These are phyloP conservation scores for Monascus purpureus DNA, from an alignment of 495 filamentous ascomycete species.

Conservation along the genomic window DNA sequence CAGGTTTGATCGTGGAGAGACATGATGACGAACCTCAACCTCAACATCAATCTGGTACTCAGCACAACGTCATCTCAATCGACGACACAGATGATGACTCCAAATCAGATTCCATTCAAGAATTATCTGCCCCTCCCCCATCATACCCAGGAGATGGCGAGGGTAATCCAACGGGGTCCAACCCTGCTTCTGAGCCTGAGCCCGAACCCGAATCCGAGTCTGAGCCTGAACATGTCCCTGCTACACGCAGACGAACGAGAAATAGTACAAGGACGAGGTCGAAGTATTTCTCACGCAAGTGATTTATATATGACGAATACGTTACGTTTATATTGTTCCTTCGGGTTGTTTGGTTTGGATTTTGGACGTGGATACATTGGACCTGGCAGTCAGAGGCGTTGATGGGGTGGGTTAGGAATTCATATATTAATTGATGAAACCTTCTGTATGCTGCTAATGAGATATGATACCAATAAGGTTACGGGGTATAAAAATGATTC, in stretches of 20 bases:
- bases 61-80: conserved; percentile 5
- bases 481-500: too few relatives aligned
- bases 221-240: conserved; percentile 7
- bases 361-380: too few relatives aligned
- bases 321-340: too few relatives aligned
- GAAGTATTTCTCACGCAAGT: too few relatives aligned
- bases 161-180: background rate
- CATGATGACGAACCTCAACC: conserved; percentile 2
- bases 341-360: too few relatives aligned
- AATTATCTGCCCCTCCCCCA: too few relatives aligned
- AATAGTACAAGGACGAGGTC: conserved; percentile 2
- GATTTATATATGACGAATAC: too few relatives aligned
- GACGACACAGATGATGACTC: conserved; percentile 1
- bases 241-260: conserved; percentile 14
- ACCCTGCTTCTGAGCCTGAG: background rate
- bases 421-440: too few relatives aligned
- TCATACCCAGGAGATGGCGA: background rate
- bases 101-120: background rate
- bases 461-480: too few relatives aligned
- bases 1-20: conserved; percentile 17
- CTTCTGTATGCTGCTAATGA: too few relatives aligned
- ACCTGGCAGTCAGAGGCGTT: too few relatives aligned
- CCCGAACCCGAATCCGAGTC: conserved; percentile 1
- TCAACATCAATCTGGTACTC: conserved; percentile 2
- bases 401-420: too few relatives aligned